Percentiles rank a stretch among this genome's conserved stretches.
Conservation (phyloP, 2,329 filamentous ascomycete species). For the Colletotrichum musicola region DNA sequence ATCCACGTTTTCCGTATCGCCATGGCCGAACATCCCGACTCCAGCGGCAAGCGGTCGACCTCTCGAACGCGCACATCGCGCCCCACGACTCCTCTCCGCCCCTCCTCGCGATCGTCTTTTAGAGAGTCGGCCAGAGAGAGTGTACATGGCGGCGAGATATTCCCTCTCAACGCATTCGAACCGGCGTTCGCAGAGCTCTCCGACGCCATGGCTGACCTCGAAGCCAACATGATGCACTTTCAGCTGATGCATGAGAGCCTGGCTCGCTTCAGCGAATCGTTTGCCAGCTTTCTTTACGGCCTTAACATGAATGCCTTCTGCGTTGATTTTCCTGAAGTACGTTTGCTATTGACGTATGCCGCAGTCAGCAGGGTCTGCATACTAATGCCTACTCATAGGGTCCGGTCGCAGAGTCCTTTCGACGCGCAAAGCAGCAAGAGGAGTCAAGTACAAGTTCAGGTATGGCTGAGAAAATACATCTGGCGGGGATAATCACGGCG, state of each 20-base stretch:
- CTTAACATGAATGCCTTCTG: conserved; percentile 99
- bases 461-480: neutral
- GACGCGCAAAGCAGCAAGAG: conserved; percentile 71
- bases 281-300: conserved; percentile 94
- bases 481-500: neutral
- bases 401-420: conserved; percentile 86
- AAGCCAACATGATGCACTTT: conserved; percentile 97
- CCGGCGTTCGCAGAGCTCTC: conserved; percentile 93
- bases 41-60: conserved; percentile 59
- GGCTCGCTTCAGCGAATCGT: conserved; percentile 93
- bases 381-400: conserved; percentile 64
- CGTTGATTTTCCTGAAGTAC: conserved; percentile 94
- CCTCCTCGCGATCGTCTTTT: conserved; percentile 89
- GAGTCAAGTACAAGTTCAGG: conserved; percentile 46
- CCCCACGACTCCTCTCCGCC: conserved; percentile 91
- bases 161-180: conserved; percentile 86
- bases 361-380: conserved; percentile 7
- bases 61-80: conserved; percentile 77
- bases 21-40: conserved; percentile 44
- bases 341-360: conserved; percentile 28
- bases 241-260: conserved; percentile 97
- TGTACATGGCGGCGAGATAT: conserved; percentile 60
- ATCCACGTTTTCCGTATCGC: neutral
- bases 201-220: conserved; percentile 93
- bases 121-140: conserved; percentile 78